These are phyloP conservation scores for Zygoascus hellenicus DNA, from an alignment of 1,139 yeast species.

Conservation along the genomic window DNA sequence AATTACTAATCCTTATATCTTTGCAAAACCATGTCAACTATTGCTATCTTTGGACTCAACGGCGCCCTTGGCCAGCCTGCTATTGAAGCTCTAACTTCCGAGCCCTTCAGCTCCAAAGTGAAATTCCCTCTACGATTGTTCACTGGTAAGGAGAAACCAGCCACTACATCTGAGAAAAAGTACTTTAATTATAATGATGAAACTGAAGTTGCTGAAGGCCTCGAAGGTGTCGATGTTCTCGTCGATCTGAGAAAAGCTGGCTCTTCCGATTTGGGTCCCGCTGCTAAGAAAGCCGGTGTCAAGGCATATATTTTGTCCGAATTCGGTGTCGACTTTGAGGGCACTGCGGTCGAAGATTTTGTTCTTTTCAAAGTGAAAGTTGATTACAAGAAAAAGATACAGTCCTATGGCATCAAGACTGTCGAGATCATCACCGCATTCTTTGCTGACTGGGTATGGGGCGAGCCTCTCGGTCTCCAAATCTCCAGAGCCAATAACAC, in stretches of 20 bases:
- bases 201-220: slow-evolving; percentile 29
- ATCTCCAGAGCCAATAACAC: slow-evolving; percentile 9
- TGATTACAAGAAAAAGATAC: slow-evolving; percentile 38
- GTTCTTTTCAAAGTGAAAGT: slow-evolving; percentile 39
- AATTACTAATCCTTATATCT: too few species aligned
- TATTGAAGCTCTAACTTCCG: slow-evolving; percentile 42
- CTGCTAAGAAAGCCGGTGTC: slow-evolving; percentile 41
- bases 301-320: slow-evolving; percentile 58
- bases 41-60: slow-evolving; percentile 51
- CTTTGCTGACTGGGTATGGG: slow-evolving; percentile 36
- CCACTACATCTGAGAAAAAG: slow-evolving; percentile 30
- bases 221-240: slow-evolving; percentile 48
- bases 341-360: slow-evolving; percentile 29
- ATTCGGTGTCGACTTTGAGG: slow-evolving; percentile 46
- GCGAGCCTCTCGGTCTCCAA: slow-evolving; percentile 10
- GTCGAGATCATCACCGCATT: slow-evolving; percentile 44
- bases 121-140: slow-evolving; percentile 48
- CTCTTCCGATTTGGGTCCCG: slow-evolving; percentile 31
- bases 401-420: slow-evolving; percentile 46
- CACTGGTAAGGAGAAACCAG: slow-evolving; percentile 40
- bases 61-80: slow-evolving; percentile 50
- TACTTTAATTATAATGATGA: slow-evolving; percentile 28
- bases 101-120: slow-evolving; percentile 40
- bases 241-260: slow-evolving; percentile 40
- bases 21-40: slow-evolving; percentile 9